These are phyloP conservation scores for Wickerhamiella bombiphila DNA, from an alignment of 805 yeast species.

Conservation along the genomic window DNA sequence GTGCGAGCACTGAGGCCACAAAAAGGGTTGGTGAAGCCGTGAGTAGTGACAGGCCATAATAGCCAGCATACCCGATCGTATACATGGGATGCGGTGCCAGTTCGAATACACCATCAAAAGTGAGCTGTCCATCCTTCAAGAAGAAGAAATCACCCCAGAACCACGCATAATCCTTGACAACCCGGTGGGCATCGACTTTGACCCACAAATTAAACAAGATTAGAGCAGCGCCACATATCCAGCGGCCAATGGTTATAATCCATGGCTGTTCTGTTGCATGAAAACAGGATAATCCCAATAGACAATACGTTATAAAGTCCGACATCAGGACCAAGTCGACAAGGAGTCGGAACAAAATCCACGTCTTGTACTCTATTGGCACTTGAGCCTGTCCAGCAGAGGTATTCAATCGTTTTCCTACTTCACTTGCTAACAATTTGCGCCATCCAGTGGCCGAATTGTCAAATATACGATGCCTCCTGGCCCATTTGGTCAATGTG, in stretches of 20 bases:
- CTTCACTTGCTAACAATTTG: constrained; percentile 9
- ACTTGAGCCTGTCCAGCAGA: constrained; percentile 7
- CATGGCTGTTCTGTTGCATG: constrained; percentile 25
- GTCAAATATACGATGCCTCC: constrained; percentile 32
- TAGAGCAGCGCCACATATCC: constrained; percentile 43
- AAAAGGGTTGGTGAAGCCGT: constrained; percentile 60
- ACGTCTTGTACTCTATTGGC: constrained; percentile 68
- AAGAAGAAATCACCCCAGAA: constrained; percentile 92
- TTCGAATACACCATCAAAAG: constrained; percentile 80
- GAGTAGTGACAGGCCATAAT: constrained; percentile 69
- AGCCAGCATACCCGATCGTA: constrained; percentile 77
- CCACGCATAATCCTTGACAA: constrained; percentile 85
- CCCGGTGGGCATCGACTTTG: constrained; percentile 73
- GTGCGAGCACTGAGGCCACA: constrained; percentile 58
- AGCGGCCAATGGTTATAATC: constrained; percentile 31
- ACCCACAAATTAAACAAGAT: constrained; percentile 72
- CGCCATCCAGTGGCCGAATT: constrained; percentile 29
- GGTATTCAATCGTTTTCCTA: constrained; percentile 25
- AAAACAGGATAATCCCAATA: constrained; percentile 25
- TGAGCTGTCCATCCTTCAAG: constrained; percentile 51
- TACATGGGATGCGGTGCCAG: constrained; percentile 90
- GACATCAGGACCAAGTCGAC: constrained; percentile 76
- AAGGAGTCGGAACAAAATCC: constrained; percentile 65
- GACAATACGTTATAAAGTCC: constrained; percentile 62
- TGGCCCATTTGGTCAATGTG: constrained; percentile 39